Evolutionary conservation across 2,329 filamentous ascomycete genomes (phyloP), one percentile per base, ranked within the genome.

Genomic region (Fusarium duplospermum): DNA sequence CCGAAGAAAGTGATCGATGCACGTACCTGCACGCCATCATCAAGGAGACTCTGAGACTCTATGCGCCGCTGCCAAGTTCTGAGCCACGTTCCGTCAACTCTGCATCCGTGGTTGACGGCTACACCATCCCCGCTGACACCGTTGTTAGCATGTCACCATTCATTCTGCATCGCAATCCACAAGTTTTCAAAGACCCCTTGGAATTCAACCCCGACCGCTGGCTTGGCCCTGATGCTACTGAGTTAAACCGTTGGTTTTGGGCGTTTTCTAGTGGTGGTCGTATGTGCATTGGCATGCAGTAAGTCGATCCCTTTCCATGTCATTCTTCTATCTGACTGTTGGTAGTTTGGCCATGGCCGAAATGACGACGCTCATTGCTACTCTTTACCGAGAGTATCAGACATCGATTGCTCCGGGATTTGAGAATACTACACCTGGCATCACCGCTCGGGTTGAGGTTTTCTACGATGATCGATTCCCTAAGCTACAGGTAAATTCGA

Each of bases 41-140:
- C 71, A 87, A 86, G 54, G 87, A 89, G 74, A 86, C 86, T 0
- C 73, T 89, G 4, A 78, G 87, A 1, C 77, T 89, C 0, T 86
- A 87, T 54, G 83, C 87, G 13, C 87, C 88, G 0, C 80, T 89
- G 9, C 87, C 88, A 0, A 86, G 86, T 27, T 86, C 84, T 0
- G 84, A 89, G 61, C 88, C 88, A 8, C 82, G 88, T 6, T 84
- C 82, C 35, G 29, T 75, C 1, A 65, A 66, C 0, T 31, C 29
- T 2, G 77, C 73, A 9, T 66, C 70, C 1, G 62, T 62, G 0
- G 68, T 80, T 2, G 76, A 80, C 16, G 78, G 76, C 3, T 80
- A 77, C 20, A 22, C 36, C 0, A 75, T 80, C 10, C 79, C 79
- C 0, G 76, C 70, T 0, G 36, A 71, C 2, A 80, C 77, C 0